Conservation (phyloP, 192 early-diverging fungal genomes). For the Coemansia sp. region DNA sequence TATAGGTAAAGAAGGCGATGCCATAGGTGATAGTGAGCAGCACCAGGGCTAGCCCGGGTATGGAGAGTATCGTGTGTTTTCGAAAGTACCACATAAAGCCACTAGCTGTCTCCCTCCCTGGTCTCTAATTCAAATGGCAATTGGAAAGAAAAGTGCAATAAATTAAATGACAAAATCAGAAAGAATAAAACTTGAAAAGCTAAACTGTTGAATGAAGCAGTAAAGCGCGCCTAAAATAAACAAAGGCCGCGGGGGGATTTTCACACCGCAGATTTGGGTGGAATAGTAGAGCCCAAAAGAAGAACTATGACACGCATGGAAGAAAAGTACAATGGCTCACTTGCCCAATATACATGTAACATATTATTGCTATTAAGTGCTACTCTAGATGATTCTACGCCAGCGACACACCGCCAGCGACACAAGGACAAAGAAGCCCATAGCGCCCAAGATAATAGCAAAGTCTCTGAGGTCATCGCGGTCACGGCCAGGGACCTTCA, state of each 20-base stretch:
- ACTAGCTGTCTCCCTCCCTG: not conserved
- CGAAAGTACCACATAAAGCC: slow-evolving; percentile 39
- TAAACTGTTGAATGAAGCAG: not conserved
- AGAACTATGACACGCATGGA: not conserved
- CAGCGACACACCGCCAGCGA: slow-evolving; percentile 37
- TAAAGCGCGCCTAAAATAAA: slow-evolving; percentile 8
- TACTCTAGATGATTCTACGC: slow-evolving; percentile 42
- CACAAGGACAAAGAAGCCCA: slow-evolving; percentile 34
- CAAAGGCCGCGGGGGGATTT: slow-evolving; percentile 2
- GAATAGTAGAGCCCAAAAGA: not conserved
- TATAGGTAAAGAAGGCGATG: slow-evolving; percentile 48
- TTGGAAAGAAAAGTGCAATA: slow-evolving; percentile 5
- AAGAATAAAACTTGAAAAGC: slow-evolving; percentile 3
- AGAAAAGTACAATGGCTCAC: not conserved
- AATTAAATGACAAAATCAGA: not conserved
- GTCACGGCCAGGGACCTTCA: slow-evolving; percentile 43
- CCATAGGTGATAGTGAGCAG: slow-evolving; percentile 28
- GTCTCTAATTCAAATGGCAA: not conserved
- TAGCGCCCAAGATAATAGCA: slow-evolving; percentile 29
- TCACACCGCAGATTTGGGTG: not conserved
- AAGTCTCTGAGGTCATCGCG: slow-evolving; percentile 26
- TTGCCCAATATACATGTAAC: not conserved
- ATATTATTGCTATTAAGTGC: not conserved
- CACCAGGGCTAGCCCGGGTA: slow-evolving; percentile 41
- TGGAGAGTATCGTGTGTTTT: slow-evolving; percentile 50